Evolutionary conservation across 768 basidiomycete genomes (phyloP), one percentile per base, ranked within the genome.

Genomic region (Inosperma sp.): DNA sequence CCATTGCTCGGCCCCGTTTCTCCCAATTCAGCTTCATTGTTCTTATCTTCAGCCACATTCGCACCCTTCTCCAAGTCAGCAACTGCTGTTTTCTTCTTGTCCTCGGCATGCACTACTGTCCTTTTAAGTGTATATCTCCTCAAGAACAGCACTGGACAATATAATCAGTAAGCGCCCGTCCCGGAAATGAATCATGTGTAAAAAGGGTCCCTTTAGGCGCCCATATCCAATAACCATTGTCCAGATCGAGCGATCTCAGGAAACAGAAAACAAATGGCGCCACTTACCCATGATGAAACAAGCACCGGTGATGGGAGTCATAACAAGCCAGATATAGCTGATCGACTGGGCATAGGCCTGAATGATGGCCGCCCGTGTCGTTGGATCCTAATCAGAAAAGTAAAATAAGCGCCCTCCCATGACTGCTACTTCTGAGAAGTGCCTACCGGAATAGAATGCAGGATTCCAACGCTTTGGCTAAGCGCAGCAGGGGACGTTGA

Each of bases 341-440:
- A 88, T 81, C 3, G 84, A 80, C 25, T 72, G 70, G 12, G 84
- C 73, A 65, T 80, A 87, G 0, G 84, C 84, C 50, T 85, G 72
- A 26, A 82, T 74, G 7, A 85, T 68, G 34, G 69, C 70, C 21
- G 68, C 58, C 10, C 81, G 81, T 23, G 72, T 61, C 9, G 59
- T 58, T 6, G 75, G 65, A 56, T 89, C 75, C 81, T 84, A 56
- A 16, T 51, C 29, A 26, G 30, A n/a, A 26, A 34, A 25, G 30
- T 3, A 7, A 48, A 35, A 41, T 55, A 33, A 48, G 33, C 56
- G 34, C 29, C 26, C 7, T 17, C n/a, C 5, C 7, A 14, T 17
- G 48, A 37, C 43, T 47, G 35, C 22, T 39, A 35, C 16, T 23
- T 22, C 34, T 33, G 34, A 7, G 21, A 13, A 35, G 43, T 16